Base-by-base conservation (phyloP, 1,284 basidiomycete species). In the Apiotrichum gamsii region DNA sequence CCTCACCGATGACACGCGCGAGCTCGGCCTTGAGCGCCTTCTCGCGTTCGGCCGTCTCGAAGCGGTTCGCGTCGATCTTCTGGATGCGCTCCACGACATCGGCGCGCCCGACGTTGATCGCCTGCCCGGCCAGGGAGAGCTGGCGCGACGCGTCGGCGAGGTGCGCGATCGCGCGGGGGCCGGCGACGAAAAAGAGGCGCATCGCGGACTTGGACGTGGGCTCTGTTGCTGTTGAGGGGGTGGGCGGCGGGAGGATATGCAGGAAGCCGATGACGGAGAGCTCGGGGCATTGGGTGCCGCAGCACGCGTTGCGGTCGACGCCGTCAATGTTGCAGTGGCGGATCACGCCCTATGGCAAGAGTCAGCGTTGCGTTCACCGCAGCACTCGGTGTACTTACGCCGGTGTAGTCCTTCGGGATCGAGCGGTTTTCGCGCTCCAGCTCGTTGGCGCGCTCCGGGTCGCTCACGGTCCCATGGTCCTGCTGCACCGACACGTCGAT, bases 301-400 rank as follows among this genome's bases (percentile, higher is more conserved):
- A 91, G 70, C 88, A 93, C 48, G 69, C 85, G 66, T 85, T 89
- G 32, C 82, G 78, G 67, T 90, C 87, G 14, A 89, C 76, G 8
- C 81, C 81, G 48, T 89, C 83, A 44, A 93, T 91, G 34, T 84
- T 77, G 29, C 90, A 80, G 15, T 85, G 81, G 16, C 89, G 77
- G 60, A 88, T 84, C 9, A 91, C 82, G 19, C 87, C 87, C 32
- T 72, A 45, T 3, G 8, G 29, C 43, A 25, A 35, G 37, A 23
- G 30, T 24, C n/a, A 25, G 41, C n/a, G 21, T n/a, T 1, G 40
- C 23, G 32, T 43, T 16, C 15, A 36, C 36, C 25, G 25, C 11
- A 28, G 25, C 25, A 28, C 31, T 15, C 15, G n/a, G 3, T 5
- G 9, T 8, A 66, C 70, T 57, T 44, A 73, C 69, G 25, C 62